Percentiles rank a stretch among this genome's conserved stretches.
These are phyloP conservation scores for Hygrocybe punicea DNA, from an alignment of 768 basidiomycete genomes.

Conservation along the genomic window DNA sequence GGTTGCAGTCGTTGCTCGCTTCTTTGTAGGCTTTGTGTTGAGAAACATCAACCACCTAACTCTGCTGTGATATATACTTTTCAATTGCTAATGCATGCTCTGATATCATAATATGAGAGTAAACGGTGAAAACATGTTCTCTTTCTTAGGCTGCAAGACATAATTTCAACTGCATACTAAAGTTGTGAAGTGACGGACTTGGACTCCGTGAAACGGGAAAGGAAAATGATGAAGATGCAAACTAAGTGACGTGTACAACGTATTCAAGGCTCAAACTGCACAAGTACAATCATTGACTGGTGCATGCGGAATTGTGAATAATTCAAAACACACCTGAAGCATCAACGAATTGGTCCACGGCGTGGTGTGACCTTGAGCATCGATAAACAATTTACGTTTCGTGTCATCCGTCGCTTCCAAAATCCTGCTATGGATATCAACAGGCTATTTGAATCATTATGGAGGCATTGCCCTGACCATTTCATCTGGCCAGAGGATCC, in stretches of 20 bases:
- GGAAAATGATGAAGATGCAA: no score
- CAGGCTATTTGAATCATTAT: neutral
- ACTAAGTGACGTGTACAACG: no score
- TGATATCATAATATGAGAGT: no score
- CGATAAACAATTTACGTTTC: conserved; percentile 33
- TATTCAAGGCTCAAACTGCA: neutral
- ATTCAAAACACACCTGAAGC: conserved; percentile 29
- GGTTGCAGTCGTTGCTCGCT: conserved; percentile 63
- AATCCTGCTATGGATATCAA: conserved; percentile 19
- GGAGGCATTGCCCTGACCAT: conserved; percentile 24
- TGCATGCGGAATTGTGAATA: neutral
- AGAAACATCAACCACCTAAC: conserved; percentile 11
- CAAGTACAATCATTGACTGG: neutral
- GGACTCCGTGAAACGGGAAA: no score
- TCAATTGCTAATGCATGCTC: no score
- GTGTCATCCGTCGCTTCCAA: conserved; percentile 36
- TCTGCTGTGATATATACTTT: neutral
- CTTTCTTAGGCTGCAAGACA: no score
- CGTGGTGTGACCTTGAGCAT: conserved; percentile 34
- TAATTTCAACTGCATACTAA: no score
- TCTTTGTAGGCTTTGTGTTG: conserved; percentile 30
- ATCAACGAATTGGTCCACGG: conserved; percentile 47
- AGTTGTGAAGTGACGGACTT: no score
- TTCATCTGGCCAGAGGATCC: conserved; percentile 41
- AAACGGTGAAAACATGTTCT: no score